Base-by-base conservation (phyloP, 257 asterid genomes). In the Primulina tabacum region DNA sequence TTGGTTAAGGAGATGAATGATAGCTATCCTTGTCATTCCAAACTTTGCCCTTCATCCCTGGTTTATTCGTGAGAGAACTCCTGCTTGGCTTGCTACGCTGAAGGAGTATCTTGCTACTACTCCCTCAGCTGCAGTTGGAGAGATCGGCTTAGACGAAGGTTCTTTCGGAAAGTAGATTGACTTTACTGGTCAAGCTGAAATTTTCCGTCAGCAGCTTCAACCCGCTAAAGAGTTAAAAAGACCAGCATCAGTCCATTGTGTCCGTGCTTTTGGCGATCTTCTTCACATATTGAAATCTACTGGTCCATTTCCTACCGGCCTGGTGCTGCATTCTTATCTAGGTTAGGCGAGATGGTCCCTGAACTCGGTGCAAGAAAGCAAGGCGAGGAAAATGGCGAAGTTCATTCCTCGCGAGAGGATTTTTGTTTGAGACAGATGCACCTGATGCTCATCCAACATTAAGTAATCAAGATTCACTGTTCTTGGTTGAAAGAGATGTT, bases 311-410 rank as follows among this genome's bases (percentile, higher is more conserved):
- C 97, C 99, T 69, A 73, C 79, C 26, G 97, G 99, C 7, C 58
- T 94, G 40, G 58, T 94, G 40, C 73, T 91, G 82, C 99, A 94
- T 71, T 94, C 99, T 50, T 94, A 73, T 84, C 85, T 91, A 20
- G 99, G 99, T 12, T 87, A 97, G 61, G 97, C 97, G 99, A 94
- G 77, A 85, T 94, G 99, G 97, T 94, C 69, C 89, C 90, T 53
- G 96, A 84, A 72, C 72, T 94, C 92, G 16, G 20, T 87, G 91
- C 91, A 91, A 70, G 96, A 87, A 63, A 88, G 88, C 85, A 94
- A 89, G 87, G 97, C 95, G 6, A 91, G 79, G 92, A 91, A 85
- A 59, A 89, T 94, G 89, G 38, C 91, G 79, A 89, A 89, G 70
- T 70, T 89, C 21, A 69, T 94, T 70, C 97, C 97, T 76, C 37